Evolutionary conservation across 2,329 filamentous ascomycete species (phyloP).

Genomic region (Aspergillus pseudoviridinutans): DNA sequence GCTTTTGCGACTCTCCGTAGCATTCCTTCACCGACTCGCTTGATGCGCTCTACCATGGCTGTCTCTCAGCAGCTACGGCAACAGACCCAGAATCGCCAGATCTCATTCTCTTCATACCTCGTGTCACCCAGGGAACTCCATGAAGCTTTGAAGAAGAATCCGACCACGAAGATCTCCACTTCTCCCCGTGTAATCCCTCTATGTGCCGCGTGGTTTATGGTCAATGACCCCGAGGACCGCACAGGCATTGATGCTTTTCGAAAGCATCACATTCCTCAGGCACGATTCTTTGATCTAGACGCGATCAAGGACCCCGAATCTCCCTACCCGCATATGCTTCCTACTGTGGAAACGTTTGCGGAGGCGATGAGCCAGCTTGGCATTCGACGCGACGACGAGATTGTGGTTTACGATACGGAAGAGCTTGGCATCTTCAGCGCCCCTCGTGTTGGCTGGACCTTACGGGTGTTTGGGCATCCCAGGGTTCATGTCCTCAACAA

Average conservation of each 20-base stretch:
- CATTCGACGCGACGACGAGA: conserved; percentile 78
- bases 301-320: conserved; percentile 82
- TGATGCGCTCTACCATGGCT: conserved; percentile 26
- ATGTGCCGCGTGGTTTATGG: conserved; percentile 93
- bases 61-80: conserved; percentile 18
- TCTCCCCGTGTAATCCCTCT: conserved; percentile 81
- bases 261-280: conserved; percentile 77
- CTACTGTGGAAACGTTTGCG: conserved; percentile 73
- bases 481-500: conserved; percentile 92
- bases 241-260: conserved; percentile 78
- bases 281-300: conserved; percentile 95
- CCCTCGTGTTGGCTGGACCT: conserved; percentile 88
- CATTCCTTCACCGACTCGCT: conserved; percentile 18
- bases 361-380: conserved; percentile 85
- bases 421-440: conserved; percentile 93
- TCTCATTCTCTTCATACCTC: conserved; percentile 72
- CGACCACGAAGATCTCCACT: conserved; percentile 72
- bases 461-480: conserved; percentile 82
- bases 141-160: conserved; percentile 76
- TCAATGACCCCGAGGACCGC: conserved; percentile 72
- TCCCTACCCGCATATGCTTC: conserved; percentile 95
- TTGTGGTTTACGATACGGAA: conserved; percentile 91
- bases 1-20: conserved; percentile 32
- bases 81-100: conserved; percentile 42
- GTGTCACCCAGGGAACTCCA: conserved; percentile 79